Base-by-base conservation (phyloP, 2,329 filamentous ascomycete genomes). In the Penicillium nordicum region DNA sequence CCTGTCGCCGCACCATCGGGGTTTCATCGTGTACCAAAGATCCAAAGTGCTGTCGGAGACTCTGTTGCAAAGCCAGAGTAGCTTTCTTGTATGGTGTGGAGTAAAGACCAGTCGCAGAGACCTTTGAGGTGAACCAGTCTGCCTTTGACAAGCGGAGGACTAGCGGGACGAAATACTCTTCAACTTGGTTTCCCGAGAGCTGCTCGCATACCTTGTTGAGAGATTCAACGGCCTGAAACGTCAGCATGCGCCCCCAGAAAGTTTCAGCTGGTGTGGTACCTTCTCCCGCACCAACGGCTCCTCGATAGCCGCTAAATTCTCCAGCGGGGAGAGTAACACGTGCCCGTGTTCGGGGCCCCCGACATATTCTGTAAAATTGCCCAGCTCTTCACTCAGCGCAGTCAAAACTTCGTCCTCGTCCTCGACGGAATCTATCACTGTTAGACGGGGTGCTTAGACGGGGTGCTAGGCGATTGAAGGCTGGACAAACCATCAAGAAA, bases 81-180 rank as follows among this genome's bases (percentile, higher is more conserved):
- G 94, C 91, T 81, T 95, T 96, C 69, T 87, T 88, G 81, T 99
- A 99, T 63, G 94, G 93, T 47, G 87, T 85, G 73, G 90, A 94
- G 80, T 93, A 99, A 61, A 99, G 88, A 61, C 94, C 94, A 63
- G 93, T 96, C 61, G 93, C 94, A 32, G 94, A 99, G 63, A 99
- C 94, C 80, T 97, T 99, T 63, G 94, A 97, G 56, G 94, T 99
- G 78, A 99, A 99, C 94, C 94, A 99, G 79, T 99, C 94, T 78
- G 94, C 94, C 84, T 97, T 99, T 64, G 94, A 95, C 60, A 99
- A 89, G 72, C 94, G 91, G 71, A 96, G 85, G 58, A 92, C 92
- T 71, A 99, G 88, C 60, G 94, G 94, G 67, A 99, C 93, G 79
- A 97, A 97, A 78, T 92, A 90, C 70, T 97, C 90, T 81, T 99